Base-by-base conservation (phyloP, 768 basidiomycete species). In the Dictyophora rubrovolvata region DNA sequence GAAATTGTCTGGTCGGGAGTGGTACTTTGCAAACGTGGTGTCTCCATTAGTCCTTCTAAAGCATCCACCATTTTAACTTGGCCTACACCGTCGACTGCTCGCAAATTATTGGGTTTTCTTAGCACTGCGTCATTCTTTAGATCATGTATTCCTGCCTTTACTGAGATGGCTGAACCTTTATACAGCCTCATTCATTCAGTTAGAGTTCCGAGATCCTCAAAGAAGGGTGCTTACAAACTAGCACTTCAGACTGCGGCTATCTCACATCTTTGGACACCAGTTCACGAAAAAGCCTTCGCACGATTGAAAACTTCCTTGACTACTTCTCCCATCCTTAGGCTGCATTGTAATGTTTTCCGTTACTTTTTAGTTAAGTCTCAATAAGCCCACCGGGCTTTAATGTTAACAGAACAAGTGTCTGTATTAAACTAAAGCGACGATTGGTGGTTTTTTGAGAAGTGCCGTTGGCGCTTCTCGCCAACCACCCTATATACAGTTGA, bases 71-170 rank as follows among this genome's bases (percentile, higher is more conserved):
- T 77, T 5, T 69, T 76, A 0, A 56, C 72, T 53, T 69, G 66
- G 67, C 42, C 47, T n/a, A 53, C 34, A 47, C 75, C 75, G 0
- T n/a, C 52, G 7, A 62, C 70, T 28, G 65, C 67, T 1, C 63
- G 62, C 0, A 61, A 73, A 12, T 61, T 78, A 7, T 56, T 61
- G 2, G 65, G 65, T 6, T 77, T 78, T 61, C 47, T 74, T 5
- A 72, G 75, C 0, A 62, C 75, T 8, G 71, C 69, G 2, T 65
- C 69, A 1, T 71, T 69, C 60, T 77, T 74, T 63, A 63, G 72
- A 0, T 53, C 65, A 16, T 57, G 75, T 1, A 70, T 76, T 48
- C 59, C 66, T 47, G 66, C 64, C 16, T 78, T 76, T 36, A 64
- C 74, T 0, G 55, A 54, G 2, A 56, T 72, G 0, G 73, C 67